phyloP scores from a whole-genome alignment of 2,329 filamentous ascomycete genomes.

The Madurella mycetomatis region DNA sequence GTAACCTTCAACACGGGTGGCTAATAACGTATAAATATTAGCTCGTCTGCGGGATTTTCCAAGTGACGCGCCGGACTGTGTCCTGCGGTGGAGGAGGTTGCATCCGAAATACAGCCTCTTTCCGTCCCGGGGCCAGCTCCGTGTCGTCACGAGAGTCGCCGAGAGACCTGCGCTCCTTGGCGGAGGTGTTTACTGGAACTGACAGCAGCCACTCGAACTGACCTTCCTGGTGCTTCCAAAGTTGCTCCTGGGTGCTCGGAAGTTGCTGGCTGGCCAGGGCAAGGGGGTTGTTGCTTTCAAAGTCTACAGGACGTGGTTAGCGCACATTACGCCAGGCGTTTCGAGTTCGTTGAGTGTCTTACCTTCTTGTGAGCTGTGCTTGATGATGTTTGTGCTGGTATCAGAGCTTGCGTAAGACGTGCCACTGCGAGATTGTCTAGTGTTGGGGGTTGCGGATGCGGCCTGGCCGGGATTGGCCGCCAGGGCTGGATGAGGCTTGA shows the following conservation, averaged over 20 bases:
- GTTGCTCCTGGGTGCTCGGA: conserved; percentile 31
- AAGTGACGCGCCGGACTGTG: conserved; percentile 24
- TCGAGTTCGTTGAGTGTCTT: background rate
- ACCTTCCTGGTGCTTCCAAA: conserved; percentile 43
- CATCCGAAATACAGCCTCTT: conserved; percentile 46
- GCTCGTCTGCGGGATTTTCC: conserved; percentile 25
- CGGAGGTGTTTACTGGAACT: conserved; percentile 27
- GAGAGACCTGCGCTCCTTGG: conserved; percentile 14
- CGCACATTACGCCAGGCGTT: conserved; percentile 6
- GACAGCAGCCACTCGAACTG: conserved; percentile 49
- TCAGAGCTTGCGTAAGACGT: background rate
- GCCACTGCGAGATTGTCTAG: background rate
- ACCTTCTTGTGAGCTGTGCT: background rate
- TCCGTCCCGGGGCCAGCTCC: conserved; percentile 15
- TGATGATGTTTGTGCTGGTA: background rate
- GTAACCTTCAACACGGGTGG: conserved; percentile 37
- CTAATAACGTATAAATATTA: conserved; percentile 45
- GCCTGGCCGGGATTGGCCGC: background rate
- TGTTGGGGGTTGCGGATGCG: background rate
- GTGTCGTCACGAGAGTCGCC: conserved; percentile 16
- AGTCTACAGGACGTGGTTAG: conserved; percentile 7
- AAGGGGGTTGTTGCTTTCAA: conserved; percentile 25
- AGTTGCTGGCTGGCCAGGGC: conserved; percentile 24
- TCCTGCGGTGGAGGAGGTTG: conserved; percentile 44
- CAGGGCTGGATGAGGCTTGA: conserved; percentile 4